Conservation (phyloP, 345 rosid species). For the Syzygium aromaticum region DNA sequence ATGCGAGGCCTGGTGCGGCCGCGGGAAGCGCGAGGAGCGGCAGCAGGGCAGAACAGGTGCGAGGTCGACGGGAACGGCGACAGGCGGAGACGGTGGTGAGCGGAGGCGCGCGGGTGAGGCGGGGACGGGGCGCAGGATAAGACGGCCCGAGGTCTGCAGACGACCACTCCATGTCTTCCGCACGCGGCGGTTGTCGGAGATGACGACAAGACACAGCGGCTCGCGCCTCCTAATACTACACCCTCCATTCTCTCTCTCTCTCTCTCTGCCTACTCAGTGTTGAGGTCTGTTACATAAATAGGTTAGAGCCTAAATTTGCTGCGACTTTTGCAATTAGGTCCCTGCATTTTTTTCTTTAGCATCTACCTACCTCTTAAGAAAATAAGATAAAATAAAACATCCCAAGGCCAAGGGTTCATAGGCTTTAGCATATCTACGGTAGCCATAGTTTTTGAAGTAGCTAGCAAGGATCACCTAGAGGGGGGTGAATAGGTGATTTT, state of each 20-base stretch:
- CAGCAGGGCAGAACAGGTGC: conserved; percentile 30
- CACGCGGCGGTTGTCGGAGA: neutral
- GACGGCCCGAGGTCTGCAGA: neutral
- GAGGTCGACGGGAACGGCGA: conserved; percentile 44
- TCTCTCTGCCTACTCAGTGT: neutral
- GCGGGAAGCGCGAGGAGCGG: conserved; percentile 20
- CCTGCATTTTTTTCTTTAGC: neutral
- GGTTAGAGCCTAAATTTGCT: neutral
- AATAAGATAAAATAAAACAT: neutral
- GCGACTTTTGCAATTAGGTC: neutral
- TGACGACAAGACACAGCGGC: neutral
- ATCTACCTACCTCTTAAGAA: neutral
- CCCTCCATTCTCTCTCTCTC: neutral
- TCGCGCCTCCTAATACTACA: neutral
- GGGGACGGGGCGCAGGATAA: neutral
- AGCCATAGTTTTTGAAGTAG: no score
- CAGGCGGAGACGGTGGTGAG: conserved; percentile 9
- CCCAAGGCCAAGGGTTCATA: neutral
- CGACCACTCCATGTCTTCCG: neutral
- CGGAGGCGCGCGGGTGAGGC: neutral
- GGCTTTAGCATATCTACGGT: neutral
- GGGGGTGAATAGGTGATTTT: no score
- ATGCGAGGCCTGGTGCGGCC: conserved; percentile 42
- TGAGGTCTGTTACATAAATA: neutral
- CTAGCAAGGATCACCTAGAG: no score